A percentile compares a stretch with the other conserved stretches of the same genome.
Conservation (phyloP, 2,329 filamentous ascomycete species). For the Phaeophleospora eucalypticola region DNA sequence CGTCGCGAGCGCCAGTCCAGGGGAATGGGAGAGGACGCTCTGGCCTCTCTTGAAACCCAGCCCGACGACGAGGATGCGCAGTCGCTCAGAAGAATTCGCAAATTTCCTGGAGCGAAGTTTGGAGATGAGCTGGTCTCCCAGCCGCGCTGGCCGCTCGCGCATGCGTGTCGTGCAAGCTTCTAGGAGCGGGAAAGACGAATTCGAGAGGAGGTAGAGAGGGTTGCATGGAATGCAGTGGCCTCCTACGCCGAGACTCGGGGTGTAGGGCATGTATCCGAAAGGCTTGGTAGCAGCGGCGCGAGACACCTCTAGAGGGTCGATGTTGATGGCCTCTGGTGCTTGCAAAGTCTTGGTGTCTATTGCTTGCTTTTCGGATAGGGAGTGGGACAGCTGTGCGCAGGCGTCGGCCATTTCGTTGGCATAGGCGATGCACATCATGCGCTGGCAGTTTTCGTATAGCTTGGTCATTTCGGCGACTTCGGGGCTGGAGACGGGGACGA, state of each 20-base stretch:
- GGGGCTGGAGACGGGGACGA: constrained; percentile 5
- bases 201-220: constrained; percentile 50
- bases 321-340: constrained; percentile 9
- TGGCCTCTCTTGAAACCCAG: constrained; percentile 12
- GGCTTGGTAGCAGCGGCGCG: constrained; percentile 17
- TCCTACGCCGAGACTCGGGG: constrained; percentile 49
- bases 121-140: constrained; percentile 38
- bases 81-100: not conserved
- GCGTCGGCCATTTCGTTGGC: constrained; percentile 23
- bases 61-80: constrained; percentile 6
- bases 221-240: constrained; percentile 57
- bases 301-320: constrained; percentile 18
- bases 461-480: constrained; percentile 15
- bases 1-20: constrained; percentile 6
- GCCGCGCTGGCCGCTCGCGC: constrained; percentile 40
- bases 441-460: constrained; percentile 12
- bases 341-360: not conserved
- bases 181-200: constrained; percentile 44
- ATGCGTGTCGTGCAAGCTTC: constrained; percentile 44
- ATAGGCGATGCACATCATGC: constrained; percentile 23
- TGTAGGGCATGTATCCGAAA: constrained; percentile 51
- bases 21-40: constrained; percentile 6
- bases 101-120: too few species aligned
- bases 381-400: constrained; percentile 1
- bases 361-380: not conserved